Base-by-base conservation (phyloP, 768 basidiomycete species). In the Aureoboletus auriporus region DNA sequence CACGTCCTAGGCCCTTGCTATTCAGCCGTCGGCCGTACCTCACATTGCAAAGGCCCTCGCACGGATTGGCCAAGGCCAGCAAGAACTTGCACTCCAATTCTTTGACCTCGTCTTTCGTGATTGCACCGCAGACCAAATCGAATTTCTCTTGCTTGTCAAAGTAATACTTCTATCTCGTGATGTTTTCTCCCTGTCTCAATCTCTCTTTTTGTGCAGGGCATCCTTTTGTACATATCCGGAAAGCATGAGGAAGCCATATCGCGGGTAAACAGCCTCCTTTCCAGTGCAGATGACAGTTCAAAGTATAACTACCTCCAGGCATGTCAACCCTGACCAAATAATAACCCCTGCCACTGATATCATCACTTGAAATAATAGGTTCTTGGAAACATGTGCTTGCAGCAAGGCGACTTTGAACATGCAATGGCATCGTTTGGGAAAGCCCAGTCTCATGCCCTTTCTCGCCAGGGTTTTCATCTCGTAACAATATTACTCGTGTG, bases 1-100 rank as follows among this genome's bases (percentile, higher is more conserved):
- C 17, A 43, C 42, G 43, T 42, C 27, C 36, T 49, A 49, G 48
- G 43, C 48, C 27, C 36, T 49, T 4, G 36, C 35, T 4, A 31
- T 43, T 6, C 29, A 39, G n/a, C 42, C 30, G n/a, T 49, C 48
- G 6, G 27, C 44, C 20, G 39, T 42, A 20, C 23, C 39, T 10
- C 44, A 51, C n/a, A 37, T 51, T 14, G 50, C 50, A 12, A 51
- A 46, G 23, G 34, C 50, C 12, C 39, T 51, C 13, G 50, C 50
- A 14, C 35, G 40, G 1, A 39, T 51, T 8, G 39, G 44, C 6
- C n/a, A 9, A 8, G 44, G 23, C 6, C 17, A 51, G 13, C 28
- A 20, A 31, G 40, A 40, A 26, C 39, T 35, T 4, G 50, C 39
- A 8, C 33, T 51, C 17, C 34, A 35, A 8, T 34, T 13, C 3